These are phyloP conservation scores for Stephanodiscus minutulus DNA, from an alignment of 108 stramenopile species.

Conservation along the genomic window DNA sequence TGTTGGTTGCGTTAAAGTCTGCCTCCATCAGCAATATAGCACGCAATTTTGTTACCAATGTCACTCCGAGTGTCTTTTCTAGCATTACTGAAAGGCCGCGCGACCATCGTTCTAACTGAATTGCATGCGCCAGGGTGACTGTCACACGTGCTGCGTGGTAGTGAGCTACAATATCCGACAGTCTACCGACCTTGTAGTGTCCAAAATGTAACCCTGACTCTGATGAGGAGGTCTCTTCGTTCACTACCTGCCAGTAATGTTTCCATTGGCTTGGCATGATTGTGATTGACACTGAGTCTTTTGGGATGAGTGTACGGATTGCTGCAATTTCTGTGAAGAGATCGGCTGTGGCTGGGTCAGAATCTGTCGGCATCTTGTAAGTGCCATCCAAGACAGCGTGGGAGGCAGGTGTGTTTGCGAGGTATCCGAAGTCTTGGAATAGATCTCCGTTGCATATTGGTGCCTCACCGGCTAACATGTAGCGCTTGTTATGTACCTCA, in stretches of 20 bases:
- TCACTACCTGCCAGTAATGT: neutral
- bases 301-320: neutral
- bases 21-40: conserved; percentile 10
- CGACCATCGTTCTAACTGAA: neutral
- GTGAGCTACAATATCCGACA: conserved; percentile 6
- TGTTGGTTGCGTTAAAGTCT: no score
- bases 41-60: conserved; percentile 5
- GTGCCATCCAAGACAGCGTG: conserved; percentile 1
- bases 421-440: conserved; percentile 6
- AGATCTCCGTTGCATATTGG: conserved; percentile 14
- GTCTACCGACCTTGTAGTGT: neutral
- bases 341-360: neutral
- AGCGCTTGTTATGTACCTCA: conserved; percentile 5
- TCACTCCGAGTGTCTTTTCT: neutral
- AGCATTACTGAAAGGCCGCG: conserved; percentile 12
- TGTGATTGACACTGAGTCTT: neutral
- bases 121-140: neutral
- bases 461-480: conserved; percentile 7
- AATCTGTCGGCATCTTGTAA: neutral
- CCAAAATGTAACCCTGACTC: conserved; percentile 11
- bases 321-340: neutral
- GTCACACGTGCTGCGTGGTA: neutral
- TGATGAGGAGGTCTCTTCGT: conserved; percentile 17
- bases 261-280: neutral
- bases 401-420: neutral